Evolutionary conservation across 257 asterid genomes (phyloP), one percentile per base, ranked within the genome.

Genomic region (Petrea volubilis): DNA sequence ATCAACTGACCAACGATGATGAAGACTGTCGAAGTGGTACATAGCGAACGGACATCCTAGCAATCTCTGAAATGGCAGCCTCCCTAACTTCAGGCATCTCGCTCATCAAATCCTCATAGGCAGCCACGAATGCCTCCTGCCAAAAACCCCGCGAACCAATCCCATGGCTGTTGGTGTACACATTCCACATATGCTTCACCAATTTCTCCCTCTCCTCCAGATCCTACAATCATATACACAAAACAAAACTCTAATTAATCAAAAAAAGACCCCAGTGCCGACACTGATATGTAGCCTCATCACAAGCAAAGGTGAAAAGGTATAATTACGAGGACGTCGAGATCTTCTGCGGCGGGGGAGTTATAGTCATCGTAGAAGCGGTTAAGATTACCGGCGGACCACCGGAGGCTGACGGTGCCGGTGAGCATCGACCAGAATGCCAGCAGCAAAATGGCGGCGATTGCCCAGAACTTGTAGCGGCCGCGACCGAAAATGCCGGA

Each of bases 131-230:
- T 3, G 98, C 96, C 47, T 90, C 88, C 82, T 87, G 95, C 98
- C 97, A 93, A 75, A 90, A 93, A 29, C 86, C 84, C 3, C 79
- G 73, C 85, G 88, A 76, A 72, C 83, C 87, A 77, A 85, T 78
- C 76, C 92, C 86, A 47, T 79, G 85, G 76, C 90, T 80, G 70
- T 83, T 87, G 55, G 88, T 83, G 51, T 93, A 93, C 75, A 90
- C 95, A 80, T 90, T 93, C 98, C 98, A 93, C 96, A 90, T 88
- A 64, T 87, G 95, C 82, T 81, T 85, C 89, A 90, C 98, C 86
- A 88, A 43, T 74, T 84, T 87, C 92, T 88, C 96, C 78, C 98
- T 90, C 81, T 93, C 98, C 87, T 93, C 98, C 88, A 93, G 70
- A 85, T 87, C 95, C 98, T 93, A 84, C n/a, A 75, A 68, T 15